Base-by-base conservation (phyloP, 2,329 filamentous ascomycete species). In the Verticillium nubilum region DNA sequence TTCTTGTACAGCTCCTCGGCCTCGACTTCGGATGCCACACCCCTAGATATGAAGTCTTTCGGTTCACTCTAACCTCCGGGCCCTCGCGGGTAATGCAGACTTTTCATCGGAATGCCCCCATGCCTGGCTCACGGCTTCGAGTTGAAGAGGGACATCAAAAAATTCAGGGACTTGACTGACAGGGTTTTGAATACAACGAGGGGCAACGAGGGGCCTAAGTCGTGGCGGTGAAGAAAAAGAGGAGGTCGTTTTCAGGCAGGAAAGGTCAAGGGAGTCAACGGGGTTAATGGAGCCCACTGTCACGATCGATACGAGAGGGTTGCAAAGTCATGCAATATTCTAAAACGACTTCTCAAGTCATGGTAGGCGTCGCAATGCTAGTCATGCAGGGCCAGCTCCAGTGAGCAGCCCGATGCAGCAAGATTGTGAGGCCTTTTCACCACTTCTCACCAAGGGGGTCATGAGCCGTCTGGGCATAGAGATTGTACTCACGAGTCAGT, bases 31-130 rank as follows among this genome's bases (percentile, higher is more conserved):
- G 74, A 75, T 7, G 83, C 73, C 31, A 76, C 62, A 1, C 79
- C 79, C 26, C 74, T 70, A 0, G 78, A 77, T 26, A 83, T 80
- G 55, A 83, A 80, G 62, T 82, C 80, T 52, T 77, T 37, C 33
- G 15, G 15, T 5, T 42, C 61, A 59, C 17, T 52, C 57, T 2
- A n/a, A 17, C 7, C 54, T 59, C 23, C 37, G 58, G 4, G 42
- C 23, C 28, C 62, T 79, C 13, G 77, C 76, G 3, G 75, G 69
- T 19, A 78, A 79, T 42, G 75, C 76, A 37, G 77, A 79, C 59
- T 69, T 79, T 5, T 75, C 74, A 4, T 64, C 67, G 35, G 73
- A 77, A 28, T 72, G 76, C 19, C 75, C 76, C 1, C 64, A 74
- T 1, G 72, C 71, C 13, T 79, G 15, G 76, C 76, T 1, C 75